A percentile compares a stretch with the other conserved stretches of the same genome.
Evolutionary conservation across 2,329 filamentous ascomycete species (phyloP).

Genomic region (Claviceps humidiphila): DNA sequence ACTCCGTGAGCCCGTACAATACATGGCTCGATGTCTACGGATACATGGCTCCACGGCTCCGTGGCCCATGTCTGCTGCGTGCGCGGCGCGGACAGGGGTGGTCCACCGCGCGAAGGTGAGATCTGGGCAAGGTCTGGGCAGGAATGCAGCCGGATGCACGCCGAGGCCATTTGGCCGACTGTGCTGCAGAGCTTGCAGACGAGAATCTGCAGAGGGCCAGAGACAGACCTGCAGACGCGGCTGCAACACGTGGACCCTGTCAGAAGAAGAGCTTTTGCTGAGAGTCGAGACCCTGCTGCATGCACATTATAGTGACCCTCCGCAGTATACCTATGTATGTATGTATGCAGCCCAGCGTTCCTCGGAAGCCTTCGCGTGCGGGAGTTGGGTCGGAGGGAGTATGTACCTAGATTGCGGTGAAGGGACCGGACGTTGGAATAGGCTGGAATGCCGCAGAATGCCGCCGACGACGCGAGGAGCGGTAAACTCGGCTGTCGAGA

Average conservation of each 20-base stretch:
- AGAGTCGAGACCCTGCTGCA: neutral
- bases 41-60: too few species aligned
- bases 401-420: too few species aligned
- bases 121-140: slow-evolving; percentile 6
- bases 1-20: slow-evolving; percentile 8
- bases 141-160: slow-evolving; percentile 3
- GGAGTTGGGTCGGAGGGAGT: too few species aligned
- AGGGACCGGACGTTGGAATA: too few species aligned
- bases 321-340: neutral
- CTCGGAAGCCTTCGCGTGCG: too few species aligned
- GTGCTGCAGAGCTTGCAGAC: neutral
- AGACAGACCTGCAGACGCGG: slow-evolving; percentile 4
- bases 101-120: slow-evolving; percentile 9
- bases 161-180: slow-evolving; percentile 1
- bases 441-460: too few species aligned
- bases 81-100: neutral
- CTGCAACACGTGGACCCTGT: slow-evolving; percentile 11
- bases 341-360: too few species aligned
- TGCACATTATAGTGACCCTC: neutral
- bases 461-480: too few species aligned
- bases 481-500: too few species aligned
- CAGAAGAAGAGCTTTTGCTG: slow-evolving; percentile 1
- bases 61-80: too few species aligned
- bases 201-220: neutral
- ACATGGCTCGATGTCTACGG: too few species aligned